Evolutionary conservation across 192 early-diverging fungal species (phyloP).

Genomic region (Obelidium mucronatum): DNA sequence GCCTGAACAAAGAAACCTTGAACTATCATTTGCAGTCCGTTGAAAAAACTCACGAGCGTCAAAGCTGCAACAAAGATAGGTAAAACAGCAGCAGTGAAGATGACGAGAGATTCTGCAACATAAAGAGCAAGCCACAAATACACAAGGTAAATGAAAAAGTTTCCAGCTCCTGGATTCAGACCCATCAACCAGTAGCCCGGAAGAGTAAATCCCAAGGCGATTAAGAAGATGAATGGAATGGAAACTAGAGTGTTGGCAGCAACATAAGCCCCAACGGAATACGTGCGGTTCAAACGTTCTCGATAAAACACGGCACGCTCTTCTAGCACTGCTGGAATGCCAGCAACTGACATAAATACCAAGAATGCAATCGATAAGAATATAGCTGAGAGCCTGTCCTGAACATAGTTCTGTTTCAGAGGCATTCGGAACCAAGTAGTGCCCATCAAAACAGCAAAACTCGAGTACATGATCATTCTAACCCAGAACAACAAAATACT

Average conservation of each 20-base stretch:
- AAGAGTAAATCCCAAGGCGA: constrained; percentile 36
- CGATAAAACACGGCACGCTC: constrained; percentile 48
- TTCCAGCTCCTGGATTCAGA: constrained; percentile 3
- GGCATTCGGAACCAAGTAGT: constrained; percentile 28
- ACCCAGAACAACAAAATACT: constrained; percentile 44
- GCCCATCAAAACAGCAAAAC: constrained; percentile 40
- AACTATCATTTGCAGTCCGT: constrained; percentile 36
- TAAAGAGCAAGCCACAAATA: constrained; percentile 46
- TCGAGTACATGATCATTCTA: constrained; percentile 44
- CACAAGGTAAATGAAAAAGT: constrained; percentile 47
- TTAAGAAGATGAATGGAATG: constrained; percentile 41
- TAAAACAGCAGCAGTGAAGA: constrained; percentile 41
- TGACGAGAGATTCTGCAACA: constrained; percentile 43
- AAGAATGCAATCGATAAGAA: constrained; percentile 47
- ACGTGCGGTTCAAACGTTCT: constrained; percentile 41
- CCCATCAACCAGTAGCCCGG: constrained; percentile 34
- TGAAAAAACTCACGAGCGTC: constrained; percentile 34
- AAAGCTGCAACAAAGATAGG: constrained; percentile 53
- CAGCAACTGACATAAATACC: constrained; percentile 50
- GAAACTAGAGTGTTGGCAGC: constrained; percentile 44
- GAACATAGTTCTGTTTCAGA: constrained; percentile 12
- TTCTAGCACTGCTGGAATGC: constrained; percentile 51
- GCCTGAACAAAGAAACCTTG: constrained; percentile 40
- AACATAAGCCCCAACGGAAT: constrained; percentile 42
- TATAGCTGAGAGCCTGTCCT: constrained; percentile 38